A percentile compares a stretch with the other conserved stretches of the same genome.
These are phyloP conservation scores for Phalaenopsis aphrodite DNA, from an alignment of 106 monocot species.

Conservation along the genomic window DNA sequence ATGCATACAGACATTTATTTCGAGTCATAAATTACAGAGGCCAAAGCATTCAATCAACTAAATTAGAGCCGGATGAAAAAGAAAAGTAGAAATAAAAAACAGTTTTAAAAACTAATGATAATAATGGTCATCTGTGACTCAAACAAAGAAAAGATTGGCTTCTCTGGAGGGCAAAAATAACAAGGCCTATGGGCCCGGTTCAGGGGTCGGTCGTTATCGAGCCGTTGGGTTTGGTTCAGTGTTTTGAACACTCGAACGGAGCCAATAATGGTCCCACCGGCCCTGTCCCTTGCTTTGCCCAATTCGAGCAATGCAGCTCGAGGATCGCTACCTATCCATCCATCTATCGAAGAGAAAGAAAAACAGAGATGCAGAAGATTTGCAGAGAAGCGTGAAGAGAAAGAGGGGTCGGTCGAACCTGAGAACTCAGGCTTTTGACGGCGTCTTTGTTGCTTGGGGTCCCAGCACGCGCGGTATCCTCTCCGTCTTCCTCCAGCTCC, in stretches of 20 bases:
- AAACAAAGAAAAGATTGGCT: neutral
- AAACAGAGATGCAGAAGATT: neutral
- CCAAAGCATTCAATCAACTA: too few relatives aligned
- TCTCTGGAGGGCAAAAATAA: neutral
- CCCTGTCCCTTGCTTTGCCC: neutral
- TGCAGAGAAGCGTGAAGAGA: neutral
- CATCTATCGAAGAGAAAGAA: neutral
- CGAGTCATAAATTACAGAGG: too few relatives aligned
- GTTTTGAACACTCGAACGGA: neutral
- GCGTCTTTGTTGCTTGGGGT: slow-evolving; percentile 8
- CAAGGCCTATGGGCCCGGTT: neutral
- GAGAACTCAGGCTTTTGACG: slow-evolving; percentile 14
- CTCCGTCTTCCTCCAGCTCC: slow-evolving; percentile 7
- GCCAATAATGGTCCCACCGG: neutral
- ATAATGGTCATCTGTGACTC: neutral
- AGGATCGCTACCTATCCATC: neutral
- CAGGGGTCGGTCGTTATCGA: slow-evolving; percentile 6
- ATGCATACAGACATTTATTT: too few relatives aligned
- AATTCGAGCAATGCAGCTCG: neutral
- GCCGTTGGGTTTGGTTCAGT: neutral
- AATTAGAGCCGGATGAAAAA: too few relatives aligned
- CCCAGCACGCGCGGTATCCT: slow-evolving; percentile 7
- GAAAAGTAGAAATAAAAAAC: too few relatives aligned
- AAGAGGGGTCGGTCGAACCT: neutral
- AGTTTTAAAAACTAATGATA: too few relatives aligned